phyloP scores from a whole-genome alignment of 768 basidiomycete species.

The Hortiboletus campestris region DNA sequence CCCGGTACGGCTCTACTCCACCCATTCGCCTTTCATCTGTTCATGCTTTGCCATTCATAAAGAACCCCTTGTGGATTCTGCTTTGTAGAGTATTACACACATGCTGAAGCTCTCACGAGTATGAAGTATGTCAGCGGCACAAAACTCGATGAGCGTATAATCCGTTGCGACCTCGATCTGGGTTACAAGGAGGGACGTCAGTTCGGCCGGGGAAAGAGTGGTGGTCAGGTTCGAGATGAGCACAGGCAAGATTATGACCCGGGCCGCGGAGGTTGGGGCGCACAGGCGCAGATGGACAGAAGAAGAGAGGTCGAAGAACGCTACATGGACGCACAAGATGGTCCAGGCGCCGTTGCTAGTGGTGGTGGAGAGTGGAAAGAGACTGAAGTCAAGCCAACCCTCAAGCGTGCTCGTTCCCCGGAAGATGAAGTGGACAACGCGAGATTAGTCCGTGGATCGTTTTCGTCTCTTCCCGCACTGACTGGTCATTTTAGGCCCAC shows the following conservation, averaged over 20 bases:
- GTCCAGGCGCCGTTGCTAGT: constrained; percentile 75
- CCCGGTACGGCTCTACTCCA: constrained; percentile 51
- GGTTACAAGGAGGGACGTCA: constrained; percentile 97
- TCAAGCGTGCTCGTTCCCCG: constrained; percentile 74
- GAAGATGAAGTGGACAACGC: constrained; percentile 68
- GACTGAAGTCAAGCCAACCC: constrained; percentile 43
- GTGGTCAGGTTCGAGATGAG: constrained; percentile 95
- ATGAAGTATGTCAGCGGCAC: constrained; percentile 97
- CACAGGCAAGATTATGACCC: constrained; percentile 96
- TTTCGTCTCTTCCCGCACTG: constrained; percentile 3
- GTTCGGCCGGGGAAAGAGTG: constrained; percentile 96
- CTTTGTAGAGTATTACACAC: constrained; percentile 95
- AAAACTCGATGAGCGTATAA: constrained; percentile 97
- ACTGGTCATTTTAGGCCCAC: constrained; percentile 42
- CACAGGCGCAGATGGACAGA: constrained; percentile 78
- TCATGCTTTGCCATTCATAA: constrained; percentile 13
- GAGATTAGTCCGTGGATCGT: constrained; percentile 48
- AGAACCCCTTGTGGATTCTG: constrained; percentile 95
- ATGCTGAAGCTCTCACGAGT: constrained; percentile 87
- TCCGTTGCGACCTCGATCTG: constrained; percentile 95
- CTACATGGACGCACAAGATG: constrained; percentile 78
- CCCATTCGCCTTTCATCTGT: neutral
- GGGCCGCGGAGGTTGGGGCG: constrained; percentile 94
- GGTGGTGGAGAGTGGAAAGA: constrained; percentile 89
- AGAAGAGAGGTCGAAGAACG: constrained; percentile 83